Evolutionary conservation across 441 rosid genomes (phyloP), one percentile per base, ranked within the genome.

Genomic region (Populus trichocarpa): DNA sequence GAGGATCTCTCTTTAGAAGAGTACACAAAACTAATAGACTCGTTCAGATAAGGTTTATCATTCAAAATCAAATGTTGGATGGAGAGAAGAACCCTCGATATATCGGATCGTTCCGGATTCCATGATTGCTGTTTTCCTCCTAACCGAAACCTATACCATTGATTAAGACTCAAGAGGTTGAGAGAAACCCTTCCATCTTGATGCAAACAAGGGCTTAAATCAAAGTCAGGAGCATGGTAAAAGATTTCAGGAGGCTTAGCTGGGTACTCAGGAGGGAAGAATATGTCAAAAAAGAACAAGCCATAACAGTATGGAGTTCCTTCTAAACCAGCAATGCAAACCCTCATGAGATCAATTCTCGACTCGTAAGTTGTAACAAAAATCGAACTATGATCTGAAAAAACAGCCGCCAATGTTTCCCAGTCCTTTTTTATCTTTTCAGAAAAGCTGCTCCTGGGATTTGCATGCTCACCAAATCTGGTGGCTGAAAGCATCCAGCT

Each of bases 241-340:
- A 23, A 38, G 1, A 76, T 8, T 12, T 69, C 68, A 0, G 69
- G 81, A 63, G 81, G 77, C 35, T 23, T 36, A 2, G 23, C 10
- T 0, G 79, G 79, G 57, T 74, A 74, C 16, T 26, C 65, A 32
- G 9, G 38, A 2, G 81, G 83, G 13, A 83, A 67, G 28, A 38
- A 9, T 28, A 74, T 38, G 71, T 83, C 85, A 38, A 83, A 83
- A 69, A 83, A 71, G 81, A 83, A 83, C 22, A 77, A 38, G 16
- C 83, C 77, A 63, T 80, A 74, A 13, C 78, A 40, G 26, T 77
- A 83, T 16, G 83, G 85, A 22, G 79, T 80, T 12, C 79, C 85
- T 30, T 77, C 77, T 20, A 75, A 72, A 11, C 85, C 83, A 12
- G 36, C 38, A 0, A 80, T 72, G 46, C 38, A 73, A 46, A 76